Evolutionary conservation across 768 basidiomycete species (phyloP), one percentile per base, ranked within the genome.

Genomic region (Suillus cothurnatus): DNA sequence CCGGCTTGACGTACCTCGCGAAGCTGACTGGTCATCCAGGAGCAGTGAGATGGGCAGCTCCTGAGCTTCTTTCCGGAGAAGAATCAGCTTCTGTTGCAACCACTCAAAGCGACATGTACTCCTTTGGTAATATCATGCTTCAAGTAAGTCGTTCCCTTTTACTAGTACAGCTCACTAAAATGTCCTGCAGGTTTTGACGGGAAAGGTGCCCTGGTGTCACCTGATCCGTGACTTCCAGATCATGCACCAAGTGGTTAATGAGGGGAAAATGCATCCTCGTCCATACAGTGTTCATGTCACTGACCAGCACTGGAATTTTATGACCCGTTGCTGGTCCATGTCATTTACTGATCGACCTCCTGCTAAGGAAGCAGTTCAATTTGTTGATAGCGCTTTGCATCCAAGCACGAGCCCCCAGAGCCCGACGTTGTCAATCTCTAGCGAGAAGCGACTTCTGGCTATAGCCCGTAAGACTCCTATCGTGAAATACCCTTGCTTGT

Each of bases 401-500:
- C 81, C 82, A 3, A 71, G 64, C 67, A 77, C 65, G 74, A 81
- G 75, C 62, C 81, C 81, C 19, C 81, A 78, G 68, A 87, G 77
- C 67, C 81, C 79, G 23, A 82, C 82, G 3, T 74, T 81, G 59
- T 84, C 83, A 31, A 79, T 79, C 19, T 74, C 80, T 67, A 76
- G 75, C 63, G 79, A 76, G 3, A 78, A 79, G 15, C 77, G 77
- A 50, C 76, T 75, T 2, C 69, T 72, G 76, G 36, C 55, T 50
- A 62, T 76, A 79, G 65, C 75, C 76, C 67, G 76, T 79, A 68
- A 62, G 77, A 28, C 19, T 36, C 47, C 7, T 28, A 8, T 21
- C 15, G 17, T 6, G 0, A 11, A 5, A 45, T 50, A 3, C n/a
- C 55, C 56, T 52, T 4, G 15, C 23, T 11, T 47, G 32, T 19